These are phyloP conservation scores for Begonia masoniana DNA, from an alignment of 306 rosid genomes.

Conservation along the genomic window DNA sequence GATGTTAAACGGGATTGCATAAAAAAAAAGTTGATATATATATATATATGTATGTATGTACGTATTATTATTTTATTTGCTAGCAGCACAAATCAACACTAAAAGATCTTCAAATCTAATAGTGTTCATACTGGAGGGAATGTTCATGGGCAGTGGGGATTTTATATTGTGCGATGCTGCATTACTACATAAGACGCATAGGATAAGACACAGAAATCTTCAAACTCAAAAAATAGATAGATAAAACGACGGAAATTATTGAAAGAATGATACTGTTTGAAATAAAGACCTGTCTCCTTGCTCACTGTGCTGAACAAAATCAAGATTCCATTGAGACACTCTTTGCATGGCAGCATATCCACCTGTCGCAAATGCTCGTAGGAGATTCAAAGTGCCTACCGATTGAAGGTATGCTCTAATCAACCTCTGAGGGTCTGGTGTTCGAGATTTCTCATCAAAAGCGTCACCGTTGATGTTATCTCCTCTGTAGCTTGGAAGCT, in stretches of 20 bases:
- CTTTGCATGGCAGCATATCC: constrained; percentile 36
- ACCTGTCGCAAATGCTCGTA: constrained; percentile 32
- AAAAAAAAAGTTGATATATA: too few relatives aligned
- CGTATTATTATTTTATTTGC: too few relatives aligned
- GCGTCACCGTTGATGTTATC: constrained; percentile 27
- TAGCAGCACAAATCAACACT: too few relatives aligned
- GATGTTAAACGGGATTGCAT: too few relatives aligned
- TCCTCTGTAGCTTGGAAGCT: constrained; percentile 28
- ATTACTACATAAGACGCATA: too few relatives aligned
- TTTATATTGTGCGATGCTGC: too few relatives aligned
- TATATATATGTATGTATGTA: too few relatives aligned
- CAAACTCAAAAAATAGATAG: too few relatives aligned
- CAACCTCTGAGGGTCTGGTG: constrained; percentile 29
- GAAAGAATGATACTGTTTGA: not conserved
- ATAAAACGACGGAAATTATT: not conserved
- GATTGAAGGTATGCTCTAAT: constrained; percentile 37
- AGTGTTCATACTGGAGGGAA: too few relatives aligned
- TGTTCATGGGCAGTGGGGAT: too few relatives aligned
- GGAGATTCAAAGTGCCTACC: constrained; percentile 31
- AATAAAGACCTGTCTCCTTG: constrained; percentile 22
- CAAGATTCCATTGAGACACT: constrained; percentile 35
- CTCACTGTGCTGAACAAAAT: constrained; percentile 24
- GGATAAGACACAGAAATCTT: too few relatives aligned
- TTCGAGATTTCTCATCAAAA: constrained; percentile 25
- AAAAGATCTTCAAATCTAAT: too few relatives aligned